Conservation (phyloP, 768 basidiomycete species). For the Sporobolomyces phaffii region DNA sequence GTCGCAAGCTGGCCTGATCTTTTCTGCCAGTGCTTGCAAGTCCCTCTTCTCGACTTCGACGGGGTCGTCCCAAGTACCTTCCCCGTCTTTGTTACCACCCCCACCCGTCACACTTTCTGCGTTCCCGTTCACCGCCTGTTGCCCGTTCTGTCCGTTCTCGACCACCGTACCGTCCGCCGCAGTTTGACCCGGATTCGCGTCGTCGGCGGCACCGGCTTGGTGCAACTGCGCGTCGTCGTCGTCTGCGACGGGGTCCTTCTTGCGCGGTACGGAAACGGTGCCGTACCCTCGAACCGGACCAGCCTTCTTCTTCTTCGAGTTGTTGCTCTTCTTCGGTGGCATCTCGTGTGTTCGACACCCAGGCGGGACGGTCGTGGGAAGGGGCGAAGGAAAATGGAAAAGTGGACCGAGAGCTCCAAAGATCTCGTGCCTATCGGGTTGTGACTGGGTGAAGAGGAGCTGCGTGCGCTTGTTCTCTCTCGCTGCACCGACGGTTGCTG, state of each 20-base stretch:
- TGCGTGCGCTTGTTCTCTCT: no score
- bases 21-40: constrained; percentile 70
- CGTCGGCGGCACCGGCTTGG: not conserved
- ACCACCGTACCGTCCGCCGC: not conserved
- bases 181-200: not conserved
- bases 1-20: constrained; percentile 77
- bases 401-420: no score
- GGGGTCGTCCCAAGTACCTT: constrained; percentile 23
- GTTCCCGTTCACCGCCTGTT: not conserved
- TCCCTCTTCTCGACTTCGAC: constrained; percentile 46
- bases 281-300: constrained; percentile 61
- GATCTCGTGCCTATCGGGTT: no score
- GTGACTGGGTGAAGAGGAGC: no score
- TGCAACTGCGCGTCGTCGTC: not conserved
- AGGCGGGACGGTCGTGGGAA: no score
- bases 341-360: constrained; percentile 19
- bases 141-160: constrained; percentile 21
- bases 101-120: not conserved
- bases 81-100: constrained; percentile 33
- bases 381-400: no score
- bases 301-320: constrained; percentile 76
- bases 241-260: not conserved
- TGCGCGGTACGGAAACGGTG: constrained; percentile 46
- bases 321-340: constrained; percentile 40
- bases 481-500: no score